These are phyloP conservation scores for Penstemon davidsonii DNA, from an alignment of 257 asterid genomes.

Conservation along the genomic window DNA sequence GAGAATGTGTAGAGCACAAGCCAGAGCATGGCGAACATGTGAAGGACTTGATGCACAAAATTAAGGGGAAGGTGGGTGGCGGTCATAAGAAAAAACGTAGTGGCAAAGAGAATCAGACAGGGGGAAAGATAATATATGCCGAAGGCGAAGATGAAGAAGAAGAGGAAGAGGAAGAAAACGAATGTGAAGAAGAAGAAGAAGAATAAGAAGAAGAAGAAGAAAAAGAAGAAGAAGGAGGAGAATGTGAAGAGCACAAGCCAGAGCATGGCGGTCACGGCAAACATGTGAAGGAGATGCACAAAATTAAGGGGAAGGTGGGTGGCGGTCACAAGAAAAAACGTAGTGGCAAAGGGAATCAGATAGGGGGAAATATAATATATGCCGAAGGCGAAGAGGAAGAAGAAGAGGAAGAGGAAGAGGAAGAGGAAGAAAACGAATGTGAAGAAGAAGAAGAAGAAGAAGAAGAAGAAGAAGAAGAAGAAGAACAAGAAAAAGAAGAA, in stretches of 20 bases:
- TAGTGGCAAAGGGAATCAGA: not conserved
- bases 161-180: conserved; percentile 5
- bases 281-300: conserved; percentile 17
- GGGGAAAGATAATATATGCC: conserved; percentile 6
- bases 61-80: conserved; percentile 31
- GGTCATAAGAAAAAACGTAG: not conserved
- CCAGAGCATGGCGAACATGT: no score
- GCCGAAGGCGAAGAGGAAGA: conserved; percentile 24
- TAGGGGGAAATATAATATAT: conserved; percentile 14
- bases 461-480: no score
- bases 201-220: not conserved
- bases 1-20: no score
- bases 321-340: conserved; percentile 2
- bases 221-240: not conserved
- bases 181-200: not conserved
- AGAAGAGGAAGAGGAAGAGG: not conserved
- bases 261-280: not conserved
- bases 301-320: conserved; percentile 32
- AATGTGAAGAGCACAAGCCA: no score
- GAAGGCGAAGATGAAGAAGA: conserved; percentile 24
- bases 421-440: not conserved
- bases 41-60: conserved; percentile 24
- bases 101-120: conserved; percentile 4
- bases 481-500: no score
- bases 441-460: not conserved